Evolutionary conservation across 495 filamentous ascomycete species (phyloP), one percentile per base, ranked within the genome.

Genomic region (Friedmanniomyces simplex): DNA sequence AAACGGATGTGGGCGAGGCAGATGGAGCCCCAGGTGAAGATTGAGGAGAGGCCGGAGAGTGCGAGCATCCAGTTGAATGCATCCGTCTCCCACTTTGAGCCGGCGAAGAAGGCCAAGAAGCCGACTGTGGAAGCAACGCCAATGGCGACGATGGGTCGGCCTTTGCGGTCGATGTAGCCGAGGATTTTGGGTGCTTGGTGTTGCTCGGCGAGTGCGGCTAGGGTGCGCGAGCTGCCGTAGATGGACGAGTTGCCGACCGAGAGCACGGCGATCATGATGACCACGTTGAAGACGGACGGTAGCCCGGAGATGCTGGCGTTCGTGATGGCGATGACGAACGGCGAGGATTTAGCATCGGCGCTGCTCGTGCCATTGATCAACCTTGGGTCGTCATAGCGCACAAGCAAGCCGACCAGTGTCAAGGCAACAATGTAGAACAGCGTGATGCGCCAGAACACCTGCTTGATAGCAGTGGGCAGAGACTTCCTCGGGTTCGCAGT

Each of bases 1-100:
- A n/a, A n/a, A n/a, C n/a, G n/a, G n/a, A n/a, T n/a, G n/a, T n/a
- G 86, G 1, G 84, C 78, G 13, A 86, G 65, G 69, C 79, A 84
- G 68, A 88, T 84, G 50, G 78, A 80, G 21, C 79, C 83, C 82
- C 82, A 90, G 52, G 80, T 77, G 71, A 89, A 88, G 67, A 89
- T 77, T 68, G 77, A 73, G 25, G 78, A 74, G 21, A 88, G 75
- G 55, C 81, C 85, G 1, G 82, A 83, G 16, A 90, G 69, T 6
- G 84, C 75, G 25, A 87, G 78, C 25, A 90, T 77, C 86, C 86
- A 90, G 60, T 69, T 66, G 66, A 81, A 81, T 48, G 75, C 66
- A 3, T 63, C 63, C 2, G 52, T 45, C 12, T 65, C 62, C 14
- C 36, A n/a, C 39, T 55, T 32, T 32, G 59, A 58, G 20, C 63